Evolutionary conservation across 1,284 basidiomycete species (phyloP), one percentile per base, ranked within the genome.

Genomic region (Violaceomyces palustris): DNA sequence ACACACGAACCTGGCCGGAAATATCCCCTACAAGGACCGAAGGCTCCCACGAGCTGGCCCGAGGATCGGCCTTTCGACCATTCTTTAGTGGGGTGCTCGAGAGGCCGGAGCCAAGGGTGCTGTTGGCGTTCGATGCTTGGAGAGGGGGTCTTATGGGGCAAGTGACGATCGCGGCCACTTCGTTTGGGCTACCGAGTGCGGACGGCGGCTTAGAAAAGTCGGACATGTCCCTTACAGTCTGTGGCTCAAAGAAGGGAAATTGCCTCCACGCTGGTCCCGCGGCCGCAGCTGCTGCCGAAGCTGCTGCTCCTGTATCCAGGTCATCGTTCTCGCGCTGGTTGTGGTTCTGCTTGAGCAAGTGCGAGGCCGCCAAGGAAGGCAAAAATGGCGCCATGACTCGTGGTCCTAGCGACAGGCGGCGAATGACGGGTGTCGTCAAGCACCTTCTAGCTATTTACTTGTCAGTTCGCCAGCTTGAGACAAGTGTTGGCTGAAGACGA

Each of bases 251-350:
- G 45, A 67, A 67, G 22, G 51, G 46, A 50, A 67, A 61, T 18
- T 64, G 59, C 7, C 64, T 51, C 64, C 64, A 67, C 22, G 64
- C 61, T 31, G 64, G 64, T 32, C 50, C 59, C 15, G 62, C 62
- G 0, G 52, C 54, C 6, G 58, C 46, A 9, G 51, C 42, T 2
- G 56, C 48, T 9, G 45, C 54, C 4, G 53, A 45, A 3, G 44
- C 54, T 1, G 51, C 47, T 6, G 49, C 41, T 40, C 57, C 52
- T 28, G 49, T 42, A 47, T 59, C 56, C 11, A 15, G 36, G 9
- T 50, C 18, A 15, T 34, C 32, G 32, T n/a, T n/a, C n/a, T n/a
- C n/a, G 32, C 32, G 19, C 12, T 8, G 30, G 30, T 32, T 12
- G 7, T 34, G 32, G 14, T 34, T 17, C 32, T 34, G 18, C 18